These are phyloP conservation scores for Colletotrichum lindemuthianum DNA, from an alignment of 2,329 filamentous ascomycete genomes.

Conservation along the genomic window DNA sequence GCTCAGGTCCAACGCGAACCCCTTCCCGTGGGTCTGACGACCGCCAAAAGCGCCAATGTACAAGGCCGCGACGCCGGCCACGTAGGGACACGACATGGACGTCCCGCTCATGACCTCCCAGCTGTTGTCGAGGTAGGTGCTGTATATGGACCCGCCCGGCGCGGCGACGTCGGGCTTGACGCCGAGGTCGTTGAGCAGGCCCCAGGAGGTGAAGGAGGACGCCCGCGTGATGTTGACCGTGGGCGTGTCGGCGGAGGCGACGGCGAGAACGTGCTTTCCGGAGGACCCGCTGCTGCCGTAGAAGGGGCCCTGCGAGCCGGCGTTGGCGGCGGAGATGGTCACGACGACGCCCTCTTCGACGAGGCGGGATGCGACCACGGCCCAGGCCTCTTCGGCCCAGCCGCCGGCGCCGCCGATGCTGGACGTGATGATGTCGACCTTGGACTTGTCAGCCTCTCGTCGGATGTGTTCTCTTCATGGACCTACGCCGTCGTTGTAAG, in stretches of 20 bases:
- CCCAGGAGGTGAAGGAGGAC: constrained; percentile 53
- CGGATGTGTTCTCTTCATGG: background rate
- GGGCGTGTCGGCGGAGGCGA: constrained; percentile 51
- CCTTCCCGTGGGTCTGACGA: constrained; percentile 43
- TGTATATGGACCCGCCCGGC: constrained; percentile 53
- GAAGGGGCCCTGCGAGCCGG: constrained; percentile 59
- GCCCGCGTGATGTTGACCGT: constrained; percentile 8
- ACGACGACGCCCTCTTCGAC: constrained; percentile 59
- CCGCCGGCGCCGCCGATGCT: constrained; percentile 52
- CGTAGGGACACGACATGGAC: constrained; percentile 59
- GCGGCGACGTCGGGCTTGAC: constrained; percentile 56
- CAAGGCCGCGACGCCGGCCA: constrained; percentile 54
- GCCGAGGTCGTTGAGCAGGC: constrained; percentile 53
- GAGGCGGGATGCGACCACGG: constrained; percentile 51
- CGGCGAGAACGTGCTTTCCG: constrained; percentile 53
- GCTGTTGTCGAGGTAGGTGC: constrained; percentile 52
- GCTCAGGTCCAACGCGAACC: constrained; percentile 42
- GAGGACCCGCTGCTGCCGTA: constrained; percentile 53
- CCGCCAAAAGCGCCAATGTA: constrained; percentile 47
- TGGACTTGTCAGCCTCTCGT: background rate
- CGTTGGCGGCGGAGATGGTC: constrained; percentile 62
- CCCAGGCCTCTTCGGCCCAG: constrained; percentile 54
- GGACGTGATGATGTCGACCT: constrained; percentile 53
- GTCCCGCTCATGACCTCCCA: constrained; percentile 56
- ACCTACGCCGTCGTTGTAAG: constrained; percentile 46